Evolutionary conservation across 2,329 filamentous ascomycete genomes (phyloP), one percentile per base, ranked within the genome.

Genomic region (Zopfia rhizophila): DNA sequence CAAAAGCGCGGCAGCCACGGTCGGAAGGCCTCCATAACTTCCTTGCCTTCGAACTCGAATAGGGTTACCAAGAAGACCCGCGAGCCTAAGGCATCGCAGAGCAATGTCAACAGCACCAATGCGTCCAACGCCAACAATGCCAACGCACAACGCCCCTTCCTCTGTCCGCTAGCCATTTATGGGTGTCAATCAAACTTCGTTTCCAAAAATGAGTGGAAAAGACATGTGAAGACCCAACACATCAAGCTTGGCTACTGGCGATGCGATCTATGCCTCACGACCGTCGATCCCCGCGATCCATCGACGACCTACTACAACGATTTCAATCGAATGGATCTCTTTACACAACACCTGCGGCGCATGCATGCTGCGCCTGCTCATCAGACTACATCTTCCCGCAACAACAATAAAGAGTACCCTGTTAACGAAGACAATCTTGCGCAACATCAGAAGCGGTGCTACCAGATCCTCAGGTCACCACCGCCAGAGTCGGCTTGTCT

Each of bases 141-240:
- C 16, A 52, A 52, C 12, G 30, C 33, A 11, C 53, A 56, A 16
- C 80, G 83, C 1, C 80, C 83, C 0, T 94, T 93, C 63, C 78
- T 80, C 17, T 97, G 93, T 69, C 85, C 90, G 45, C 91, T 97
- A 68, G 77, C 82, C 21, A 86, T 83, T 43, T 94, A 91, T 45
- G 89, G 88, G 23, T 97, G 93, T 73, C 55, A 52, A 1, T 83
- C 85, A 2, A 85, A 80, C 0, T 96, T 96, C 63, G 80, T 82
- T 3, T 86, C 82, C 57, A 96, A 96, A 75, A 96, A 96, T 66
- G 92, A 97, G 69, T 97, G 93, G 93, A 97, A 97, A 71, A 85
- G 93, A 0, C 93, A 97, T 66, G 84, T 93, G 60, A 76, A 79
- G 22, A 89, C 88, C 0, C 89, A 96, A 65, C 93, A 97, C 65